Base-by-base conservation (phyloP, 306 rosid species). In the Quercus variabilis region DNA sequence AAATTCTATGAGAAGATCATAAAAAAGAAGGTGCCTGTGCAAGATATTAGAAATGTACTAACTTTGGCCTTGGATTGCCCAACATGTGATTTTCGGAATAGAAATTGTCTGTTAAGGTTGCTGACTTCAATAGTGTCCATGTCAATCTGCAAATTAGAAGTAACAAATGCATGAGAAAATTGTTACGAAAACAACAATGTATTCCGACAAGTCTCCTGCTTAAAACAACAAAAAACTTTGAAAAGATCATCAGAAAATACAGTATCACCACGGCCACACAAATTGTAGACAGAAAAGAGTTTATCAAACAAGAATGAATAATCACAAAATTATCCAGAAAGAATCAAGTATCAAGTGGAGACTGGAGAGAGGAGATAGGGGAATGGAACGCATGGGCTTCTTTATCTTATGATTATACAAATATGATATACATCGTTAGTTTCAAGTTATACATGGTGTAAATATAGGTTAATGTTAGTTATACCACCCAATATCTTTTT, bases 51-150 rank as follows among this genome's bases (percentile, higher is more conserved):
- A 46, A 30, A 21, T 71, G 26, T 69, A 81, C 94, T 86, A 76
- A 96, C 99, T 90, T 89, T 88, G 60, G 99, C 98, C 90, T 96
- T 96, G 75, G 99, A 91, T 71, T 86, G 97, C 80, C 99, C 99
- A 54, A 96, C 99, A 87, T 96, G 99, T n/a, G 87, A 96, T 82
- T 93, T 89, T 76, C 98, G 94, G 84, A 96, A 96, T 74, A 96
- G 88, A 92, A 96, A 96, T 83, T 96, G 99, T 86, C 99, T 86
- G 89, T 96, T 96, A 79, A 96, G 96, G 88, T 96, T 96, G 83
- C 99, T 96, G 84, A 96, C 99, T 93, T 96, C 99, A 85, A 96
- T 96, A 25, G 99, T 96, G 86, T 96, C 99, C 99, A 96, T 96
- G 88, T 96, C 99, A 76, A 96, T 96, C 99, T 96, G 88, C 87